A percentile compares a stretch with the other conserved stretches of the same genome.
These are phyloP conservation scores for Pseudogymnoascus sp. DNA, from an alignment of 2,329 filamentous ascomycete genomes.

Conservation along the genomic window DNA sequence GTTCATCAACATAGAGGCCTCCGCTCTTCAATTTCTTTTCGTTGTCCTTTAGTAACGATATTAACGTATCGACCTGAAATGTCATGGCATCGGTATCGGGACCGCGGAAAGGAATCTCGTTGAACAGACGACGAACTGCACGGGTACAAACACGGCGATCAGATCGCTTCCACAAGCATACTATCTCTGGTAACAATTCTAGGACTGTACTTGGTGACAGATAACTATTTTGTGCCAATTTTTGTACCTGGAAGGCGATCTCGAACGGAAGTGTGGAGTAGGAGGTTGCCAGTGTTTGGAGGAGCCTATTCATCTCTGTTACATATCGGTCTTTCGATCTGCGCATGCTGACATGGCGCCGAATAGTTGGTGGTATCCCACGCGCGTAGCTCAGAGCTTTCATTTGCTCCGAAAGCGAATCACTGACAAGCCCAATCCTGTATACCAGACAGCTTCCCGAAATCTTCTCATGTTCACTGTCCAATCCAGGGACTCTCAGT, in stretches of 20 bases:
- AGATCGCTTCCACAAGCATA: slow-evolving; percentile 24
- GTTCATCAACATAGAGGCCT: slow-evolving; percentile 20
- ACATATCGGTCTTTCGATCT: slow-evolving; percentile 14
- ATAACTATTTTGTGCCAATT: slow-evolving; percentile 55
- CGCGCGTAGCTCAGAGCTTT: slow-evolving; percentile 23
- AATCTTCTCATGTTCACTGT: slow-evolving; percentile 31
- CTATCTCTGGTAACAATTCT: slow-evolving; percentile 36
- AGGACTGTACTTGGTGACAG: slow-evolving; percentile 48
- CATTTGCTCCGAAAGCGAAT: slow-evolving; percentile 25
- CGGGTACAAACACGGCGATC: slow-evolving; percentile 40
- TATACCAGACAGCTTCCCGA: slow-evolving; percentile 45
- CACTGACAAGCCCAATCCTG: slow-evolving; percentile 29
- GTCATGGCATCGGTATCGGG: slow-evolving; percentile 41
- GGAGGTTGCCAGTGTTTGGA: slow-evolving; percentile 21
- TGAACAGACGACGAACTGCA: slow-evolving; percentile 46
- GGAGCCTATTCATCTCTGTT: slow-evolving; percentile 17
- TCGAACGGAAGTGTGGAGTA: slow-evolving; percentile 40
- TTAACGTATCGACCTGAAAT: slow-evolving; percentile 35
- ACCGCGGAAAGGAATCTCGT: slow-evolving; percentile 46
- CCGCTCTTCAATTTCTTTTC: slow-evolving; percentile 32
- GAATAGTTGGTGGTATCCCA: slow-evolving; percentile 28
- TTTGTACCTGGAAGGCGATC: slow-evolving; percentile 55
- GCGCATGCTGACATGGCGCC: slow-evolving; percentile 16
- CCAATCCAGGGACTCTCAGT: slow-evolving; percentile 30
- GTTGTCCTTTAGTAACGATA: slow-evolving; percentile 33